Percentiles rank a stretch among this genome's conserved stretches.
Evolutionary conservation across 176 grass and related monocot genomes (phyloP).

Genomic region (Melocanna baccifera): DNA sequence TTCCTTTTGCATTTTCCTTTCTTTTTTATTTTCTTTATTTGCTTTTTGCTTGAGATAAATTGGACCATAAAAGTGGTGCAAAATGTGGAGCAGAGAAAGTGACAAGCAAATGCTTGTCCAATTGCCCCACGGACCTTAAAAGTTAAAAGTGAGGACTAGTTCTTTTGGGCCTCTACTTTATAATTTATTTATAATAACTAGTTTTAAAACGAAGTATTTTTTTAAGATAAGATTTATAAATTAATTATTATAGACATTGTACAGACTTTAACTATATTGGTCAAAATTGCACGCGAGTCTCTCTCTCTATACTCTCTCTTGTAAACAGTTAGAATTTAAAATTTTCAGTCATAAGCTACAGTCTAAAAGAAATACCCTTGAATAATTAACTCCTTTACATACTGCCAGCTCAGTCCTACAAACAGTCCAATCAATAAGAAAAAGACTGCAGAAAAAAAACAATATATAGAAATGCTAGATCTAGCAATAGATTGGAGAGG

Average conservation of each 20-base stretch:
- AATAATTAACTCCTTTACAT: constrained; percentile 18
- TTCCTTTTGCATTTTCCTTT: constrained; percentile 6
- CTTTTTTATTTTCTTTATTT: not conserved
- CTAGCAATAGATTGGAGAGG: not conserved
- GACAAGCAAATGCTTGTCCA: constrained; percentile 45
- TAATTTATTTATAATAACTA: no score
- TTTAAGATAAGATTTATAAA: no score
- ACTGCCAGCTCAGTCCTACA: constrained; percentile 31
- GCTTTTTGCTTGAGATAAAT: constrained; percentile 49
- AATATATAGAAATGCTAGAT: constrained; percentile 15
- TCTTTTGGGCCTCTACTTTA: no score
- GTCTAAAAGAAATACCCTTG: not conserved
- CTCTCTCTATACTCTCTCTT: no score
- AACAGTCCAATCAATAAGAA: constrained; percentile 23
- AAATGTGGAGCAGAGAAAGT: constrained; percentile 43
- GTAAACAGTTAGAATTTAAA: no score
- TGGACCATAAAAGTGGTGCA: constrained; percentile 27
- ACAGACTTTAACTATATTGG: no score
- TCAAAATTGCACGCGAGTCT: no score
- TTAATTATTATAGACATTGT: no score
- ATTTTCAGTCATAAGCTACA: no score
- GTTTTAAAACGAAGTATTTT: no score
- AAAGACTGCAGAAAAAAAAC: not conserved
- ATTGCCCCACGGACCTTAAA: constrained; percentile 33
- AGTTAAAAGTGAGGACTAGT: not conserved